A percentile compares a stretch with the other conserved stretches of the same genome.
These are phyloP conservation scores for Scleromitrula shiraiana DNA, from an alignment of 2,329 filamentous ascomycete genomes.

Conservation along the genomic window DNA sequence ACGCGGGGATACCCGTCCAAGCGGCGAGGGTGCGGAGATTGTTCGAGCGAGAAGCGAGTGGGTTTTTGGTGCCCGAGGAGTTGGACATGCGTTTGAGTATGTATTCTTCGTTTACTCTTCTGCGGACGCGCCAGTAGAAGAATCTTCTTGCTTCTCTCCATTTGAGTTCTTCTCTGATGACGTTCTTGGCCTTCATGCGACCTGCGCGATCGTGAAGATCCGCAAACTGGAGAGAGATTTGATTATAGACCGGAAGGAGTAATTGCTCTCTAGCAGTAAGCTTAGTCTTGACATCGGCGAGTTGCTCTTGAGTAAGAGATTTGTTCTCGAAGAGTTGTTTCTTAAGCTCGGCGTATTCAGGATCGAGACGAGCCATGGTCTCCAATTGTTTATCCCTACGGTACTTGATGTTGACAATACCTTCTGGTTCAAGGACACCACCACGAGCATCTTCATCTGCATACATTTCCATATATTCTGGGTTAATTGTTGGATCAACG, in stretches of 20 bases:
- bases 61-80: conserved; percentile 33
- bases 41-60: conserved; percentile 47
- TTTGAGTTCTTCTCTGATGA: conserved; percentile 73
- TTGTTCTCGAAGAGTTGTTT: conserved; percentile 64
- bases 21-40: conserved; percentile 71
- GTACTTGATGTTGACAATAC: conserved; percentile 98
- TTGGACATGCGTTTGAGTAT: conserved; percentile 80
- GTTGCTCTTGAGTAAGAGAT: conserved; percentile 61
- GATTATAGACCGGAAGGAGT: conserved; percentile 84
- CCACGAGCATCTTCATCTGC: conserved; percentile 90
- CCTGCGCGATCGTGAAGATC: conserved; percentile 95
- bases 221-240: conserved; percentile 94
- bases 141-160: conserved; percentile 89
- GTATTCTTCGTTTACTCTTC: conserved; percentile 94
- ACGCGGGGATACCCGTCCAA: conserved; percentile 73
- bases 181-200: conserved; percentile 96
- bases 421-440: conserved; percentile 95
- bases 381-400: conserved; percentile 94
- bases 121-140: conserved; percentile 99
- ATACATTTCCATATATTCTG: conserved; percentile 98
- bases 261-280: conserved; percentile 80
- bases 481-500: conserved; percentile 97
- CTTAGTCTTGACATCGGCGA: conserved; percentile 71
- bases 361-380: conserved; percentile 91
- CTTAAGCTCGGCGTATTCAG: conserved; percentile 74